A percentile compares a stretch with the other conserved stretches of the same genome.
phyloP scores from a whole-genome alignment of 2,329 filamentous ascomycete genomes.

The Podosphaera xanthii region DNA sequence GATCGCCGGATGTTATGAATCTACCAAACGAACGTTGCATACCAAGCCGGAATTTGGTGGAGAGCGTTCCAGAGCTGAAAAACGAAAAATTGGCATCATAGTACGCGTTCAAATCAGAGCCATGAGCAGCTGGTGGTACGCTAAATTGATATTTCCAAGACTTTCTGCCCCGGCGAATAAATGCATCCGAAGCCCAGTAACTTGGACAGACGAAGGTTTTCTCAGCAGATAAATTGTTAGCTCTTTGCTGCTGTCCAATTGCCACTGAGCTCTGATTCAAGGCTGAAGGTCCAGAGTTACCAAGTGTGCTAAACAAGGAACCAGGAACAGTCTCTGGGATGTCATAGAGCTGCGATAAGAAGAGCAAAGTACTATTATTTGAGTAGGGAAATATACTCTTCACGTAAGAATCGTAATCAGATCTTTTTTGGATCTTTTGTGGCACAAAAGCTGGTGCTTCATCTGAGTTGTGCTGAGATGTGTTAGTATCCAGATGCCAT shows the following conservation, averaged over 20 bases:
- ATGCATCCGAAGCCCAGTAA: slow-evolving; percentile 28
- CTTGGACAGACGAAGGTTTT: slow-evolving; percentile 29
- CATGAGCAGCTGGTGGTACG: slow-evolving; percentile 17
- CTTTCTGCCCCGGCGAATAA: slow-evolving; percentile 13
- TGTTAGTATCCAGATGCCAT: not conserved
- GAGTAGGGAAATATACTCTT: not conserved
- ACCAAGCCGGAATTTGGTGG: not conserved
- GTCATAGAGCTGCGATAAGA: not conserved
- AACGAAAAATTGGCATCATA: slow-evolving; percentile 5
- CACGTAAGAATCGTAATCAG: slow-evolving; percentile 1
- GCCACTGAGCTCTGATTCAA: slow-evolving; percentile 4
- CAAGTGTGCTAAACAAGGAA: slow-evolving; percentile 2
- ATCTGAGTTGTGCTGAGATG: slow-evolving; percentile 17
- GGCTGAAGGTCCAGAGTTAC: slow-evolving; percentile 3
- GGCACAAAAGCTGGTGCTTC: slow-evolving; percentile 20
- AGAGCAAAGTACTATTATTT: not conserved
- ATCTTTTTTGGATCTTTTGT: slow-evolving; percentile 7
- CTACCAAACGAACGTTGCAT: slow-evolving; percentile 5
- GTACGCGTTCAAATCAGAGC: slow-evolving; percentile 16
- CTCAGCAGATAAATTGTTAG: slow-evolving; percentile 27
- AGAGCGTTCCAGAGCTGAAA: slow-evolving; percentile 2
- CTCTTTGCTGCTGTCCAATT: slow-evolving; percentile 26
- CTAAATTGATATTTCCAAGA: slow-evolving; percentile 24
- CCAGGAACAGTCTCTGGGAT: not conserved
- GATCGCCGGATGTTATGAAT: slow-evolving; percentile 5